These are phyloP conservation scores for Paramyrothecium sp. DNA, from an alignment of 2,329 filamentous ascomycete species.

Conservation along the genomic window DNA sequence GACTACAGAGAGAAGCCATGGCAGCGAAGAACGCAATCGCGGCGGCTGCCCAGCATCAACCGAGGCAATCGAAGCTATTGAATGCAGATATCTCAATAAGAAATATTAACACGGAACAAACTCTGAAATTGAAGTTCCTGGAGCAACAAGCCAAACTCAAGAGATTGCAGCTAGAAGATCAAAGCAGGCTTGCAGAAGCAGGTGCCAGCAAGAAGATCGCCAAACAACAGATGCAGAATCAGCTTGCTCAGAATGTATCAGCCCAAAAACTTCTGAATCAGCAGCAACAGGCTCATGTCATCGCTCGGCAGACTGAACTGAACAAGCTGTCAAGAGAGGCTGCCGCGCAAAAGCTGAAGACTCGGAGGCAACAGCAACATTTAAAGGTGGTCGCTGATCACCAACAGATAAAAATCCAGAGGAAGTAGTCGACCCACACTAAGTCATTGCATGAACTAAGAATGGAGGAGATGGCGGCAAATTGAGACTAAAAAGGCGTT, in stretches of 20 bases:
- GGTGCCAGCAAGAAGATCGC: no score
- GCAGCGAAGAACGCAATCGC: not conserved
- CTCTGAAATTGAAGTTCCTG: not conserved
- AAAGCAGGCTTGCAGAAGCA: no score
- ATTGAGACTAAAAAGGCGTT: no score
- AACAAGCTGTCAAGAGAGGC: not conserved
- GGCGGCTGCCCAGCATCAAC: not conserved
- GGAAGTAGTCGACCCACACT: not conserved
- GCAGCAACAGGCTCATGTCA: no score
- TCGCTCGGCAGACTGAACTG: no score
- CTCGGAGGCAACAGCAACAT: not conserved
- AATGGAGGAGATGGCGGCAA: not conserved
- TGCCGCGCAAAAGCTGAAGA: not conserved
- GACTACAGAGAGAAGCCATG: not conserved
- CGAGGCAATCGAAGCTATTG: not conserved
- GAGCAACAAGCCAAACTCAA: not conserved
- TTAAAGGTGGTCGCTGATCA: not conserved
- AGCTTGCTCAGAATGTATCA: not conserved
- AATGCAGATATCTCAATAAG: not conserved
- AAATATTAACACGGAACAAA: not conserved
- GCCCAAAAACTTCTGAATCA: not conserved
- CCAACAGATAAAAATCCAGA: not conserved
- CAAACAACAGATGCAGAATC: not conserved
- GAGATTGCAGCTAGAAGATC: no score
- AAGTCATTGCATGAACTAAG: not conserved